phyloP scores from a whole-genome alignment of 306 rosid genomes.

The Castanea crenata region DNA sequence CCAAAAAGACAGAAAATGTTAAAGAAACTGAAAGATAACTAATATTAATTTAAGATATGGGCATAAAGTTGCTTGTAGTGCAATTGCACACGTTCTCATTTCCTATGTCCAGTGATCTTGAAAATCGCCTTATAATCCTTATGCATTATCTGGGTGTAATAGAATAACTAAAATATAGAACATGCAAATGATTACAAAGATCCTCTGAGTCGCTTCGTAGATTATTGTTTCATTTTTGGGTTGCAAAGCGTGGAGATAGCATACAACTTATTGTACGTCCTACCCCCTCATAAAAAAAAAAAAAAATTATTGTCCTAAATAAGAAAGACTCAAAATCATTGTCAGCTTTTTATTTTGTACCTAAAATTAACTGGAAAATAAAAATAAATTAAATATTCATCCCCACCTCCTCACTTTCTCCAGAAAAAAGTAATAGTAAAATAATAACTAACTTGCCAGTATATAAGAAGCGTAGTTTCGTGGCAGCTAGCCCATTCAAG shows the following conservation, averaged over 20 bases:
- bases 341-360: constrained; percentile 28
- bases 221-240: constrained; percentile 19
- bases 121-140: not conserved
- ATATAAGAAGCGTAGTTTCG: constrained; percentile 29
- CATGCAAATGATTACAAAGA: constrained; percentile 26
- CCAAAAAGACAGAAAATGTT: not conserved
- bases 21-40: not conserved
- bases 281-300: not conserved
- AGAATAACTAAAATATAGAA: constrained; percentile 1
- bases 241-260: constrained; percentile 16
- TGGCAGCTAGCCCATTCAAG: constrained; percentile 33
- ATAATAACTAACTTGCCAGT: constrained; percentile 5
- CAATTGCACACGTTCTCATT: not conserved
- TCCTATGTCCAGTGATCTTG: not conserved
- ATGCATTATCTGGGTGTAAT: not conserved
- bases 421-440: not conserved
- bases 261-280: not conserved
- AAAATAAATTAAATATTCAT: not conserved
- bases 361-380: constrained; percentile 3
- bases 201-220: constrained; percentile 24
- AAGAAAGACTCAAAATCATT: constrained; percentile 15
- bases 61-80: no score
- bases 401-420: no score
- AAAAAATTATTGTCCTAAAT: not conserved
- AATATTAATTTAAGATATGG: no score